A percentile compares a stretch with the other conserved stretches of the same genome.
Evolutionary conservation across 352 stramenopile genomes (phyloP).

Genomic region (Globisporangium solare): DNA sequence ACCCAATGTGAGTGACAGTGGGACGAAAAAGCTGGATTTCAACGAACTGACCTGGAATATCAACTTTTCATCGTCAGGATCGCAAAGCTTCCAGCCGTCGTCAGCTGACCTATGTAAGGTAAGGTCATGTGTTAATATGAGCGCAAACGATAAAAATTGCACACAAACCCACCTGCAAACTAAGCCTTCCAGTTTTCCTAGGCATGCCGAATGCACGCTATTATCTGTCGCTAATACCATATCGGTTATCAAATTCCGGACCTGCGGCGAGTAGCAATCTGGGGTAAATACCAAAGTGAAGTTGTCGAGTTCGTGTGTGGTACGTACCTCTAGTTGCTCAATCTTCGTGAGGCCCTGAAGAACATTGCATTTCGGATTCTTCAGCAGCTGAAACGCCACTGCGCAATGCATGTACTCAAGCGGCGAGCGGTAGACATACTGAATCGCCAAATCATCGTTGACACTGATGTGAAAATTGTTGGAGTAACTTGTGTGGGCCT

Average conservation of each 20-base stretch:
- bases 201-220: slow-evolving; percentile 73
- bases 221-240: slow-evolving; percentile 89
- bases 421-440: slow-evolving; percentile 81
- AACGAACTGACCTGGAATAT: slow-evolving; percentile 44
- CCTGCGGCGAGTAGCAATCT: slow-evolving; percentile 13
- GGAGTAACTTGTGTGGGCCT: slow-evolving; percentile 84
- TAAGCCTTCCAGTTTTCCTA: slow-evolving; percentile 74
- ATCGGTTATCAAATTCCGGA: slow-evolving; percentile 74
- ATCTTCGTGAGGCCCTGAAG: slow-evolving; percentile 66
- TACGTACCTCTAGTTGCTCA: slow-evolving; percentile 65
- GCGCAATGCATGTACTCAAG: slow-evolving; percentile 87
- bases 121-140: background rate
- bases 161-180: slow-evolving; percentile 33
- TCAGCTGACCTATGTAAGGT: slow-evolving; percentile 18
- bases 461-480: slow-evolving; percentile 86
- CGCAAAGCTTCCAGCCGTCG: slow-evolving; percentile 45
- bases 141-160: no score
- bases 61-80: slow-evolving; percentile 68
- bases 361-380: slow-evolving; percentile 64
- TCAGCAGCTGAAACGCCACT: slow-evolving; percentile 74
- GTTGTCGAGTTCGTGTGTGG: background rate
- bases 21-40: background rate
- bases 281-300: no score
- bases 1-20: background rate
- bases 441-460: slow-evolving; percentile 75